These are phyloP conservation scores for Dittrichia graveolens DNA, from an alignment of 129 eudicot genomes.

Conservation along the genomic window DNA sequence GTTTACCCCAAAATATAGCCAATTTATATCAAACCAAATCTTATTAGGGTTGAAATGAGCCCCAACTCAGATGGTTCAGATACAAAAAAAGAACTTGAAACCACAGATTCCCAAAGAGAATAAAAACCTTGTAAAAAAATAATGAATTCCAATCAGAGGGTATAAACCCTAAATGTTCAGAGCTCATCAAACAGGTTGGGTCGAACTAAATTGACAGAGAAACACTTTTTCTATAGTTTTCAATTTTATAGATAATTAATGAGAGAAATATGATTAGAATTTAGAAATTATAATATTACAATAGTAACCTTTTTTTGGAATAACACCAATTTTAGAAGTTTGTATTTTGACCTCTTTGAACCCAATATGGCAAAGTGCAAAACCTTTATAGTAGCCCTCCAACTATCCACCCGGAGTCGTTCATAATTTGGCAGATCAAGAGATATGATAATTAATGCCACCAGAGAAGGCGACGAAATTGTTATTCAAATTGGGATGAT, in stretches of 20 bases:
- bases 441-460: neutral
- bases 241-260: neutral
- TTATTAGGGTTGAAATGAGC: too few relatives aligned
- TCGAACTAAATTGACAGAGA: neutral
- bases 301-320: neutral
- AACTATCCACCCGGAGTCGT: conserved; percentile 8
- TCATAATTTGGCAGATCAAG: conserved; percentile 7
- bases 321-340: neutral
- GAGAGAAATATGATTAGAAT: neutral
- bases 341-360: neutral
- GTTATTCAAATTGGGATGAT: neutral
- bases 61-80: too few relatives aligned
- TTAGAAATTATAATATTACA: neutral
- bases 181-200: neutral
- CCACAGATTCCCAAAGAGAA: too few relatives aligned
- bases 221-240: neutral
- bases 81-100: too few relatives aligned
- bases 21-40: too few relatives aligned
- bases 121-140: too few relatives aligned
- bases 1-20: too few relatives aligned
- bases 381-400: neutral
- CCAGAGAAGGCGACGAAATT: neutral
- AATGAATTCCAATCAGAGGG: too few relatives aligned
- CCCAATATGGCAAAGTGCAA: neutral
- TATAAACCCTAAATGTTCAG: too few relatives aligned